Conservation (phyloP, 2,329 filamentous ascomycete genomes). For the Conoideocrella luteorostrata region DNA sequence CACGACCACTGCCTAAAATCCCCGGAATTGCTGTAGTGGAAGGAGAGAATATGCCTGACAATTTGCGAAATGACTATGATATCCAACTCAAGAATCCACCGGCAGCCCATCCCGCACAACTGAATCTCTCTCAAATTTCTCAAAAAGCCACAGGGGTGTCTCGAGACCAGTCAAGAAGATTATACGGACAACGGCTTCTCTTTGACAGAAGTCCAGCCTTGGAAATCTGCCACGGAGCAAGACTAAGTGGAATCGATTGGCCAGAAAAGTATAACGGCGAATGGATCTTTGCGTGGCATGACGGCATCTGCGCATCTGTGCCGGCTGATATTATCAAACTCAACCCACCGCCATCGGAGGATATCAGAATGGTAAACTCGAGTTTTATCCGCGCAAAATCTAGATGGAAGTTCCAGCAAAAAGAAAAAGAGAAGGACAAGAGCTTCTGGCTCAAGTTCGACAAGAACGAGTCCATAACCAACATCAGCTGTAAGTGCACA, state of each 20-base stretch:
- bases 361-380: slow-evolving; percentile 40
- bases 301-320: slow-evolving; percentile 43
- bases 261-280: slow-evolving; percentile 46
- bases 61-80: slow-evolving; percentile 45
- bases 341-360: slow-evolving; percentile 37
- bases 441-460: slow-evolving; percentile 54
- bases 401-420: slow-evolving; percentile 47
- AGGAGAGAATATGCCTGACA: slow-evolving; percentile 29
- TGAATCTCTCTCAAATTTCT: slow-evolving; percentile 33
- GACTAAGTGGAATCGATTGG: slow-evolving; percentile 45
- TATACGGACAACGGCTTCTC: slow-evolving; percentile 40
- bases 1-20: slow-evolving; percentile 44
- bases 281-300: slow-evolving; percentile 53
- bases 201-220: slow-evolving; percentile 38
- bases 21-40: slow-evolving; percentile 44
- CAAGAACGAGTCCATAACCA: slow-evolving; percentile 60
- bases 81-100: slow-evolving; percentile 40
- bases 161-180: slow-evolving; percentile 39
- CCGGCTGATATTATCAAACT: slow-evolving; percentile 43
- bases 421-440: slow-evolving; percentile 35
- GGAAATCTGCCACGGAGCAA: slow-evolving; percentile 42
- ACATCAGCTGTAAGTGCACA: slow-evolving; percentile 54
- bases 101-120: slow-evolving; percentile 33
- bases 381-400: slow-evolving; percentile 43
- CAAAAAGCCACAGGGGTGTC: slow-evolving; percentile 39